Evolutionary conservation across 140 eudicot species (phyloP).

Genomic region (Stevia rebaudiana): DNA sequence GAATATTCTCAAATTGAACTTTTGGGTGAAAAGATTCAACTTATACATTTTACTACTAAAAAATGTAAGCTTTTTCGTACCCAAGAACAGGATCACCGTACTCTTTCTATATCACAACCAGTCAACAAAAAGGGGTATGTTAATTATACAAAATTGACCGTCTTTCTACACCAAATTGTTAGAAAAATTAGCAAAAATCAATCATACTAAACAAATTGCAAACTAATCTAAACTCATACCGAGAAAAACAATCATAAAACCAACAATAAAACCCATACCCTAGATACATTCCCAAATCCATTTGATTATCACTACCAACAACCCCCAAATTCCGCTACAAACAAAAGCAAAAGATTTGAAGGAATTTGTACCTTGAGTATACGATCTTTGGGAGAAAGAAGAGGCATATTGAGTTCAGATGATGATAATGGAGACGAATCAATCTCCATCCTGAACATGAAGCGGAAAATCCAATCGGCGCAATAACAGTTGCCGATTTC

Average conservation of each 20-base stretch:
- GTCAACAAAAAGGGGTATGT: conserved; percentile 6
- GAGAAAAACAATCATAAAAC: background rate
- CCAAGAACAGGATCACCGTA: background rate
- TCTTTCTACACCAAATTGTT: conserved; percentile 4
- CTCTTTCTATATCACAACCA: background rate
- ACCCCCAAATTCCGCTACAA: conserved; percentile 3
- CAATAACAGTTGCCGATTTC: conserved; percentile 48
- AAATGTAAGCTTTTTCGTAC: background rate
- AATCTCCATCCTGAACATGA: conserved; percentile 51
- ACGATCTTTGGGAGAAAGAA: conserved; percentile 47
- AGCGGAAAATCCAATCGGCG: conserved; percentile 56
- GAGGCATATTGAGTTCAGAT: conserved; percentile 35
- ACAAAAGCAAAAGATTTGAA: conserved; percentile 9
- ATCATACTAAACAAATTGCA: background rate
- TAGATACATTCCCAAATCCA: conserved; percentile 3
- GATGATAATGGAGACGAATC: conserved; percentile 51
- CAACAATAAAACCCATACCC: background rate
- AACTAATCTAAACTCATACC: background rate
- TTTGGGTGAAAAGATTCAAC: conserved; percentile 14
- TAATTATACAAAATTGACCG: conserved; percentile 8
- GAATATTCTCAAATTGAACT: background rate
- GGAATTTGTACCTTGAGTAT: conserved; percentile 43
- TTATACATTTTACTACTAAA: background rate
- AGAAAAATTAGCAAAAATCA: conserved; percentile 7
- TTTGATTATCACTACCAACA: background rate